Conservation (phyloP, 192 early-diverging fungal genomes). For the Coemansia pectinata region DNA sequence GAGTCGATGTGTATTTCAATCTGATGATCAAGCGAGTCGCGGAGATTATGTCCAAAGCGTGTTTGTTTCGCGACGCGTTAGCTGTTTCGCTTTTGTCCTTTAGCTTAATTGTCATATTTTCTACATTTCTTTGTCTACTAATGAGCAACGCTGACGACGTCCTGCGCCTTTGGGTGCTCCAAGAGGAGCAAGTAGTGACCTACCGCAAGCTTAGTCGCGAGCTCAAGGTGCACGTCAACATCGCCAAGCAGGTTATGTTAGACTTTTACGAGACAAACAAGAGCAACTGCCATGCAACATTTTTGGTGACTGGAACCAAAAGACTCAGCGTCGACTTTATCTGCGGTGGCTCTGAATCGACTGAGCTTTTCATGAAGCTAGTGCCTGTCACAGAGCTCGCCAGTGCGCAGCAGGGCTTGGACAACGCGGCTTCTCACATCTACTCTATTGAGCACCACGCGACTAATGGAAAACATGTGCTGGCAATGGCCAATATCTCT, state of each 20-base stretch:
- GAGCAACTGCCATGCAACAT: conserved; percentile 40
- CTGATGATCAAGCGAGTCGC: not conserved
- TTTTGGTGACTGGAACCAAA: conserved; percentile 26
- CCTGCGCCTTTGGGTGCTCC: conserved; percentile 32
- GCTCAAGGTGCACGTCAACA: conserved; percentile 45
- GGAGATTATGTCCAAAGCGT: not conserved
- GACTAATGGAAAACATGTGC: conserved; percentile 6
- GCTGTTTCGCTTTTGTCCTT: not conserved
- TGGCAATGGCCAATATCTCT: conserved; percentile 34
- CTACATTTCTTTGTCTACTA: not conserved
- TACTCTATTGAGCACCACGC: conserved; percentile 34
- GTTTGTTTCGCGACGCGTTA: not conserved
- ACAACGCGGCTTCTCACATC: conserved; percentile 23
- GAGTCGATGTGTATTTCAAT: not conserved
- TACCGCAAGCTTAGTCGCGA: conserved; percentile 52
- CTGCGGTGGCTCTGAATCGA: not conserved
- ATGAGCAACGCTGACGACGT: conserved; percentile 34
- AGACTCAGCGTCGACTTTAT: not conserved
- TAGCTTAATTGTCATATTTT: not conserved
- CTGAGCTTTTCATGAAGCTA: conserved; percentile 26
- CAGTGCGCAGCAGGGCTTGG: conserved; percentile 15
- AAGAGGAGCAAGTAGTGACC: conserved; percentile 45
- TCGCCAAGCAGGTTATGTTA: conserved; percentile 37
- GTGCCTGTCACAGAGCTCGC: conserved; percentile 29
- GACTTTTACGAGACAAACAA: conserved; percentile 35